Base-by-base conservation (phyloP, 164 flowering plant species). In the Chimonanthus praecox region DNA sequence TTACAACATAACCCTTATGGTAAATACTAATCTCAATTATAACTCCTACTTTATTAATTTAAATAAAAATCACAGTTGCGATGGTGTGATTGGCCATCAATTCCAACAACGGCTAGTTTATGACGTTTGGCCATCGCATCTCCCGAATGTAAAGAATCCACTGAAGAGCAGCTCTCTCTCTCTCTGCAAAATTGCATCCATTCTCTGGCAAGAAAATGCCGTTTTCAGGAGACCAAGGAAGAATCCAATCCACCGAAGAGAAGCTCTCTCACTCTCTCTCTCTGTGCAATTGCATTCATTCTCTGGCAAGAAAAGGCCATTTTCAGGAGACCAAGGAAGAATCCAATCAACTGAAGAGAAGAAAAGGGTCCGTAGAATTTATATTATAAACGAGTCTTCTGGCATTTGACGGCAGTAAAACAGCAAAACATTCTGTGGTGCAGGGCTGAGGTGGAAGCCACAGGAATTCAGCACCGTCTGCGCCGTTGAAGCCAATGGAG, bases 401-500 rank as follows among this genome's bases (percentile, higher is more conserved):
- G 16, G 62, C 44, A 10, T 61, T 21, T 58, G n/a, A 78, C 54
- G 70, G 81, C 69, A 49, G 21, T 62, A 8, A 21, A 51, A 49
- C 45, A 44, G 20, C 68, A 71, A 70, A 60, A 77, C 9, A 47
- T 74, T 67, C 62, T 77, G 69, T 15, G 69, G 65, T 43, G 82
- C 77, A 68, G 86, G 80, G 4, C 85, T 84, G 77, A 87, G 89
- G 5, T 89, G 77, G 47, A 20, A 65, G 90, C 58, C 43, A 75
- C 5, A 73, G 82, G 82, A 85, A 68, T 58, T 71, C 77, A 49
- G 60, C 74, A 45, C 70, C 73, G 60, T 73, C 54, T 58, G 49
- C 76, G 13, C 80, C 67, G 49, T 64, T 72, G 74, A 81, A 83
- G 7, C 43, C 70, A 48, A 71, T 84, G 58, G 87, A 83, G 75